Evolutionary conservation across 805 yeast species (phyloP), one percentile per base, ranked within the genome.

Genomic region (Ogataea wickerhamii): DNA sequence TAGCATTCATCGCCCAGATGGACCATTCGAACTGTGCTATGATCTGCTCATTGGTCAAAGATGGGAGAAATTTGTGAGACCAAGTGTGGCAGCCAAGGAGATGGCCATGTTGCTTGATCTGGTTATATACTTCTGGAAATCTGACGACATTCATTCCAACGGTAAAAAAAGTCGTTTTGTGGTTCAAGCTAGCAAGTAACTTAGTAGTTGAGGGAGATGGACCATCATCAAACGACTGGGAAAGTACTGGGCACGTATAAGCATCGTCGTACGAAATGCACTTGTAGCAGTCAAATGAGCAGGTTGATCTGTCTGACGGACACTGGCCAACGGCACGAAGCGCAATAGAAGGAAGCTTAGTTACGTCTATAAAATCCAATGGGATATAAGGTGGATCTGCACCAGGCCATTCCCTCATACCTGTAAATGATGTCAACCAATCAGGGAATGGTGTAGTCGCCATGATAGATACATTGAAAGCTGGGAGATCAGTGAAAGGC

Each of bases 1-100:
- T 88, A 1, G 96, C 96, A 64, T 91, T 89, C 88, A 89, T 86
- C 4, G 97, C 96, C 97, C 97, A 91, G 22, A 87, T 78, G 2
- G 94, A 80, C 98, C 98, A 91, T 60, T 89, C 82, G 26, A 91
- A 64, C 58, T 91, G 95, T 0, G 97, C 95, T 39, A 84, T 78
- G 14, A 91, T 78, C 44, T 86, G 76, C 61, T 87, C 91, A 56
- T 88, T 88, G 18, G 78, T 61, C 39, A 89, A 67, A 1, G 79
- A 61, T 2, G 97, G 96, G 43, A 91, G 71, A 51, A 82, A 86
- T 41, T 80, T 78, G 64, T 91, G 98, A 1, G 88, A 78, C 96
- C 96, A 91, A 0, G 97, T 87, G 58, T 91, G 98, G 0, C 87
- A 74, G 2, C 85, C 97, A 55, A 88, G 62, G 21, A 88, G 64